Percentiles rank a stretch among this genome's conserved stretches.
phyloP scores from a whole-genome alignment of 345 rosid species.

The Syzygium jambos region DNA sequence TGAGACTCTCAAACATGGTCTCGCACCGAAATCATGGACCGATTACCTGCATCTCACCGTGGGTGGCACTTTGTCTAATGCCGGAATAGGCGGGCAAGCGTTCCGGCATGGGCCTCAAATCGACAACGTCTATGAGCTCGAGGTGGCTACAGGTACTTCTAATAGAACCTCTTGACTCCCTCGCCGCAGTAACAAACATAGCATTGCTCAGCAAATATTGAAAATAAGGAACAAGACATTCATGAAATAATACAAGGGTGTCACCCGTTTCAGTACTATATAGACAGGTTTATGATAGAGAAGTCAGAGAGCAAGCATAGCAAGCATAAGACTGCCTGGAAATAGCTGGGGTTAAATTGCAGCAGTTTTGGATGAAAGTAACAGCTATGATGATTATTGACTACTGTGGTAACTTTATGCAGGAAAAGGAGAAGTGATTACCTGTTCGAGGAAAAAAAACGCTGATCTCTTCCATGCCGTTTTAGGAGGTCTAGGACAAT shows the following conservation, averaged over 20 bases:
- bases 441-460: constrained; percentile 71
- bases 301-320: neutral
- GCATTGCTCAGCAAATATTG: neutral
- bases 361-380: neutral
- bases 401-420: constrained; percentile 10
- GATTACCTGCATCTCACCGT: constrained; percentile 90
- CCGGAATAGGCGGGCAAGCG: constrained; percentile 96
- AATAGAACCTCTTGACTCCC: constrained; percentile 3
- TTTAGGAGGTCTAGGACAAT: constrained; percentile 98
- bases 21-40: constrained; percentile 93
- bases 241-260: neutral
- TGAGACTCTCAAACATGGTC: constrained; percentile 69
- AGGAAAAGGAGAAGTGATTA: constrained; percentile 84
- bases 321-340: neutral
- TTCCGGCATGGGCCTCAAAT: constrained; percentile 90
- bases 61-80: constrained; percentile 90
- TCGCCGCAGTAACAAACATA: neutral
- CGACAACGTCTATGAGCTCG: constrained; percentile 69
- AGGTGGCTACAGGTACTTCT: constrained; percentile 78
- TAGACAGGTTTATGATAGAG: neutral
- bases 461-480: constrained; percentile 76
- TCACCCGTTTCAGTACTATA: neutral
- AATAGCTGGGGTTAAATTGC: neutral
- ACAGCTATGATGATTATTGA: neutral
- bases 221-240: neutral